Evolutionary conservation across 768 basidiomycete genomes (phyloP), one percentile per base, ranked within the genome.

Genomic region (Kwoniella dejecticola): DNA sequence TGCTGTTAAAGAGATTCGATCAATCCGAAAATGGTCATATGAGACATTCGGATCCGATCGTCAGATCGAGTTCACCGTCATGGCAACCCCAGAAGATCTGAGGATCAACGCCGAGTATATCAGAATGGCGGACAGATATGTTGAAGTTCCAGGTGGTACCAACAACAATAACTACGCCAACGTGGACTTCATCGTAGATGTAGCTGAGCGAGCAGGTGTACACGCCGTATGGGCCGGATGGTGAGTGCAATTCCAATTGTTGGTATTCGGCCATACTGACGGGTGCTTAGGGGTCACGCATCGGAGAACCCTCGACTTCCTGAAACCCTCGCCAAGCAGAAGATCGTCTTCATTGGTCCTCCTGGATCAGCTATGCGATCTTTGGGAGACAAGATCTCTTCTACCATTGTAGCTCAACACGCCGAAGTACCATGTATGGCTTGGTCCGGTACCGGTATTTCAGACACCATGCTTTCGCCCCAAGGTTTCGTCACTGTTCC

Each of bases 161-260:
- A 99, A 99, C 79, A 99, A 98, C 84, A 93, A 98, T 84, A 98
- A 99, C 80, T 98, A 98, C 75, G 96, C 96, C 69, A 99, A 99
- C 78, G 96, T 99, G 71, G 96, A 99, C 75, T 88, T 96, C 74
- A 98, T 99, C 73, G 90, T 98, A 60, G 96, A 99, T 76, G 87
- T 99, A 59, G 96, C 96, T 42, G 94, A 99, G 81, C 88, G 96
- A 67, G 85, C 92, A 21, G 96, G 93, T 30, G 96, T 98, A 1
- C 96, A 99, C 75, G 96, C 96, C 44, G 96, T 99, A 24, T 99
- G 96, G 96, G 96, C 96, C 33, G 96, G 96, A 59, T 99, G 96
- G 96, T 82, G 64, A 71, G 81, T 7, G 1, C 46, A 1, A 40
- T 23, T 21, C 4, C 13, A n/a, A n/a, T 12, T 36, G 27, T 12